These are phyloP conservation scores for Clonostachys sp. DNA, from an alignment of 2,329 filamentous ascomycete genomes.

Conservation along the genomic window DNA sequence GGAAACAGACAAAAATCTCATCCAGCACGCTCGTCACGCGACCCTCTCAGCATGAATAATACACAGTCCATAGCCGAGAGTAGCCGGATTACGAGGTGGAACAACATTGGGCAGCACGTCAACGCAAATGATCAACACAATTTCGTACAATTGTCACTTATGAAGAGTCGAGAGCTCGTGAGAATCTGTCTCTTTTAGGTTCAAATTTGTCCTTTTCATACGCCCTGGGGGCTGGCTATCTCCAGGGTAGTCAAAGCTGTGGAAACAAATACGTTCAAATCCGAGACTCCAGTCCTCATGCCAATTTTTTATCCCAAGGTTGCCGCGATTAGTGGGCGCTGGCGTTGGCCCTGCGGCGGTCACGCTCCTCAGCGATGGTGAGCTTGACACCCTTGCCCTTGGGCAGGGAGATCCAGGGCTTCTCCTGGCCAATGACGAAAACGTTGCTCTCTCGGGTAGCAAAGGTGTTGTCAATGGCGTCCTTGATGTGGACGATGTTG, in stretches of 20 bases:
- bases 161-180: too few species aligned
- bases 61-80: too few species aligned
- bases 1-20: too few species aligned
- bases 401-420: slow-evolving; percentile 98
- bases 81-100: too few species aligned
- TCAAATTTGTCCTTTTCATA: slow-evolving; percentile 2
- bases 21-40: too few species aligned
- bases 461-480: slow-evolving; percentile 99
- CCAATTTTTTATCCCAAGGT: background rate
- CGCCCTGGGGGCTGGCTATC: slow-evolving; percentile 4
- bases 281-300: slow-evolving; percentile 10
- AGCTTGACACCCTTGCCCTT: slow-evolving; percentile 99
- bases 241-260: slow-evolving; percentile 3
- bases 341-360: slow-evolving; percentile 77
- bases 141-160: too few species aligned
- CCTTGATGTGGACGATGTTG: slow-evolving; percentile 99
- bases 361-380: slow-evolving; percentile 97
- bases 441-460: slow-evolving; percentile 99
- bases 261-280: slow-evolving; percentile 5
- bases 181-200: background rate
- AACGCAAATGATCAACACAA: too few species aligned
- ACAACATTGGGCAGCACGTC: too few species aligned
- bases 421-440: slow-evolving; percentile 97
- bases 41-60: too few species aligned
- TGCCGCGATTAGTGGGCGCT: slow-evolving; percentile 40